phyloP scores from a whole-genome alignment of 1,139 yeast genomes.

The Martiniozyma asiatica region DNA sequence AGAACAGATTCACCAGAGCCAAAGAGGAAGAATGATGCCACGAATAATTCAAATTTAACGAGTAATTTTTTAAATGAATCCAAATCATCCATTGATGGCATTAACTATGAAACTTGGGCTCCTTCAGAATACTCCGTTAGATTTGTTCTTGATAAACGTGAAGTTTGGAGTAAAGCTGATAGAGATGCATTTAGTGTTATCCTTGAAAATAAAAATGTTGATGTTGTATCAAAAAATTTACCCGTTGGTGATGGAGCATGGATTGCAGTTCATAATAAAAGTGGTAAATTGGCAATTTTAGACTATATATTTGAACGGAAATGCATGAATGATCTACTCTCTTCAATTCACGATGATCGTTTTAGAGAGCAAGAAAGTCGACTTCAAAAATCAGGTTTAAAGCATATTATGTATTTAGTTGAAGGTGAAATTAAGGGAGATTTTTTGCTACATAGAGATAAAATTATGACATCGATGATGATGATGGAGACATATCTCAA shows the following conservation, averaged over 20 bases:
- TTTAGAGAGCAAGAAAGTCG: conserved; percentile 78
- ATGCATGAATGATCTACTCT: conserved; percentile 72
- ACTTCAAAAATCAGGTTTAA: conserved; percentile 54
- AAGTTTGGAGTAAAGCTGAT: conserved; percentile 49
- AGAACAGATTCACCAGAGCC: neutral
- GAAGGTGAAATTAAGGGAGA: conserved; percentile 56
- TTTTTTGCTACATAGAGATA: conserved; percentile 39
- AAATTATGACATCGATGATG: conserved; percentile 69
- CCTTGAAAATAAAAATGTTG: conserved; percentile 37
- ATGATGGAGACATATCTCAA: conserved; percentile 55
- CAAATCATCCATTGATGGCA: neutral
- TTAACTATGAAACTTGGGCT: conserved; percentile 34
- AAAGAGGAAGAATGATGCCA: conserved; percentile 1
- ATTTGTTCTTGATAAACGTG: conserved; percentile 72
- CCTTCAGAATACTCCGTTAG: conserved; percentile 43
- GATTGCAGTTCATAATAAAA: conserved; percentile 60
- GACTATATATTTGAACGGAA: conserved; percentile 83
- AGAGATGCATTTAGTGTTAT: conserved; percentile 52
- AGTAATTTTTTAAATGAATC: too few species aligned
- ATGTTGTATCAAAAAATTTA: conserved; percentile 44
- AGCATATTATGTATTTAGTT: conserved; percentile 62
- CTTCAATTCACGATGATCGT: conserved; percentile 79
- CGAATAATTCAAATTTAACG: too few species aligned
- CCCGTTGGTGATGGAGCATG: conserved; percentile 84
- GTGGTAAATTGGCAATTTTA: conserved; percentile 54